A percentile compares a stretch with the other conserved stretches of the same genome.
phyloP scores from a whole-genome alignment of 2,329 filamentous ascomycete genomes.

The Alternaria sp. region DNA sequence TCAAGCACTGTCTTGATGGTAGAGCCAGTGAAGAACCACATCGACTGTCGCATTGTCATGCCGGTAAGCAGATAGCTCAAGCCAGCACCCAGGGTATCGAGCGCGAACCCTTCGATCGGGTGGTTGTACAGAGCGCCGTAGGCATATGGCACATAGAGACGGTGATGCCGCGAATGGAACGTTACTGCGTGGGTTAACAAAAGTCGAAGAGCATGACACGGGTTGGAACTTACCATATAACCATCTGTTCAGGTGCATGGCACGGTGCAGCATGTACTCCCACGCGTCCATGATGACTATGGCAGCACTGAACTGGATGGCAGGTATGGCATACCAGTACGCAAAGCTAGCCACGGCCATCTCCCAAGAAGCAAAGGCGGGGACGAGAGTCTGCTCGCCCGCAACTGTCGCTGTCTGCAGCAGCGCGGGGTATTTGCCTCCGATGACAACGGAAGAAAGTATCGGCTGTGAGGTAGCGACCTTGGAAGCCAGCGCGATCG shows the following conservation, averaged over 20 bases:
- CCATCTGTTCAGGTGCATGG: conserved; percentile 98
- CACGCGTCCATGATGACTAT: conserved; percentile 87
- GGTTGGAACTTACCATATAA: conserved; percentile 76
- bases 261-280: conserved; percentile 96
- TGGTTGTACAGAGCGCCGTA: conserved; percentile 98
- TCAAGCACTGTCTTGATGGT: conserved; percentile 98
- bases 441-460: conserved; percentile 76
- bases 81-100: conserved; percentile 88
- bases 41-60: conserved; percentile 85
- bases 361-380: conserved; percentile 86
- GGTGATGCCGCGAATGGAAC: conserved; percentile 94
- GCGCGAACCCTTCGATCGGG: conserved; percentile 88
- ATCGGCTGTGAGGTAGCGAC: conserved; percentile 73
- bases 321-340: conserved; percentile 80
- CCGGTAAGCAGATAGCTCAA: conserved; percentile 80
- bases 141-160: conserved; percentile 95
- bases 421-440: conserved; percentile 79
- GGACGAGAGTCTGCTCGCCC: conserved; percentile 60
- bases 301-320: conserved; percentile 76
- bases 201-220: background rate
- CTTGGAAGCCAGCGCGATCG: conserved; percentile 75
- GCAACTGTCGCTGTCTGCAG: conserved; percentile 63
- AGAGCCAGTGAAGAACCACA: conserved; percentile 86
- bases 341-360: conserved; percentile 73
- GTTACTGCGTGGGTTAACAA: conserved; percentile 61